Conservation (phyloP, 306 rosid species). For the Glycine soja region DNA sequence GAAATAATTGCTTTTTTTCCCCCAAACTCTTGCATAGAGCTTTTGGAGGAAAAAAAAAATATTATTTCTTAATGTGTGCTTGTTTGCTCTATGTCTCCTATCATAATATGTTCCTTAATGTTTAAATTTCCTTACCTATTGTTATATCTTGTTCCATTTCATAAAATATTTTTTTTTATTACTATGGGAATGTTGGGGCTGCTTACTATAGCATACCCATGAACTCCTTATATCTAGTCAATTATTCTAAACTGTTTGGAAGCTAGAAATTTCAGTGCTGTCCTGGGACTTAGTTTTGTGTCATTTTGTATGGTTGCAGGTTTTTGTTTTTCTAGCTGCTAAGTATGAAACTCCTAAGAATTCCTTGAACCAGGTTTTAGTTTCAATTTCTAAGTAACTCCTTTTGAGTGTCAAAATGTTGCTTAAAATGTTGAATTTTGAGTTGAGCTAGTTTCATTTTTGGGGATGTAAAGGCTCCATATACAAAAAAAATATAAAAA, state of each 20-base stretch:
- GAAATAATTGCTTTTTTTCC: not conserved
- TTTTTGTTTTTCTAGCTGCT: conserved; percentile 91
- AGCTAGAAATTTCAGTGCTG: conserved; percentile 29
- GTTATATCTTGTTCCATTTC: conserved; percentile 26
- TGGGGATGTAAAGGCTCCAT: no score
- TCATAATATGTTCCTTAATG: not conserved
- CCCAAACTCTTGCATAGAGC: not conserved
- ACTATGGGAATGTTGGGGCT: not conserved
- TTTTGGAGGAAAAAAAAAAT: not conserved
- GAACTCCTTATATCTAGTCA: conserved; percentile 4
- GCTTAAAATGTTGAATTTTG: no score
- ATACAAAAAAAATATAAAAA: no score
- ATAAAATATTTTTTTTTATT: no score
- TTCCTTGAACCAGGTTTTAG: conserved; percentile 94
- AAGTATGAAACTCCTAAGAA: conserved; percentile 88
- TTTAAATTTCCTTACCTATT: conserved; percentile 6
- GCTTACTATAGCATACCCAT: not conserved
- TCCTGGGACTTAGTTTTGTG: conserved; percentile 40
- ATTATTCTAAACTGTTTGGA: conserved; percentile 16
- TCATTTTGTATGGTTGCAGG: conserved; percentile 59
- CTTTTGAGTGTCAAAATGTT: no score
- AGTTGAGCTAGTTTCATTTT: no score
- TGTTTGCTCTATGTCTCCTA: not conserved
- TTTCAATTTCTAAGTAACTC: no score
- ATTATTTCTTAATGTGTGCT: not conserved